Evolutionary conservation across 2,329 filamentous ascomycete genomes (phyloP).

Genomic region (Tolypocladium endophyticum): DNA sequence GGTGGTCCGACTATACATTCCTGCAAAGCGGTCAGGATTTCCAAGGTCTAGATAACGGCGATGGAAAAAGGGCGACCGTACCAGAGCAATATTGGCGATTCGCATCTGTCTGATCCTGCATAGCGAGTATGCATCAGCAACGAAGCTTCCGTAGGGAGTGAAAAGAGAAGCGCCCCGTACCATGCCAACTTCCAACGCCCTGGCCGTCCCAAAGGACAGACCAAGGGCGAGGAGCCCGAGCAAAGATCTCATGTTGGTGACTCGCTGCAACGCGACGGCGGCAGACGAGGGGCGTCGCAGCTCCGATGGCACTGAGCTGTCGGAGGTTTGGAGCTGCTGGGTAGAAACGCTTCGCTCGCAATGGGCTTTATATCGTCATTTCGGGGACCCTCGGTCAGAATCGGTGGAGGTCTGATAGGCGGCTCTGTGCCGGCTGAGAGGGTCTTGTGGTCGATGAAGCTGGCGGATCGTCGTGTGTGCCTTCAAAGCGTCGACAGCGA

Average conservation of each 20-base stretch:
- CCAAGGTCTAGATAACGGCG: not conserved
- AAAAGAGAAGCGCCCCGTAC: conserved; percentile 27
- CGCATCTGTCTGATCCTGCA: conserved; percentile 62
- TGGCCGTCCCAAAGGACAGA: conserved; percentile 41
- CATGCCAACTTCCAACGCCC: conserved; percentile 47
- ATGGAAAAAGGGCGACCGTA: conserved; percentile 19
- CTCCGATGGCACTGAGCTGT: not conserved
- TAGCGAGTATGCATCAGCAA: conserved; percentile 10
- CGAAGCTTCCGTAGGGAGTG: not conserved
- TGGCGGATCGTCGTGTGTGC: not conserved
- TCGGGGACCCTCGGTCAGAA: not conserved
- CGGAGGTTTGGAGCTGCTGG: not conserved
- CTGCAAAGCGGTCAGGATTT: conserved; percentile 23
- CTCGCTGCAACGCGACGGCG: not conserved
- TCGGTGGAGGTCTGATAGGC: not conserved
- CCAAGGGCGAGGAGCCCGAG: conserved; percentile 39
- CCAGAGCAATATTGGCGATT: conserved; percentile 72
- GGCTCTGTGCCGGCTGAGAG: not conserved
- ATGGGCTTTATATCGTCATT: not conserved
- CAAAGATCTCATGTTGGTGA: conserved; percentile 42
- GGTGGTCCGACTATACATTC: conserved; percentile 85
- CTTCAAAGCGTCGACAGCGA: not conserved
- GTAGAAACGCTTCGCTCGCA: not conserved
- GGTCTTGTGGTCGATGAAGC: not conserved
- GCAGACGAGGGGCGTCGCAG: not conserved